phyloP scores from a whole-genome alignment of 192 early-diverging fungal species.

The Gonapodya sp. region DNA sequence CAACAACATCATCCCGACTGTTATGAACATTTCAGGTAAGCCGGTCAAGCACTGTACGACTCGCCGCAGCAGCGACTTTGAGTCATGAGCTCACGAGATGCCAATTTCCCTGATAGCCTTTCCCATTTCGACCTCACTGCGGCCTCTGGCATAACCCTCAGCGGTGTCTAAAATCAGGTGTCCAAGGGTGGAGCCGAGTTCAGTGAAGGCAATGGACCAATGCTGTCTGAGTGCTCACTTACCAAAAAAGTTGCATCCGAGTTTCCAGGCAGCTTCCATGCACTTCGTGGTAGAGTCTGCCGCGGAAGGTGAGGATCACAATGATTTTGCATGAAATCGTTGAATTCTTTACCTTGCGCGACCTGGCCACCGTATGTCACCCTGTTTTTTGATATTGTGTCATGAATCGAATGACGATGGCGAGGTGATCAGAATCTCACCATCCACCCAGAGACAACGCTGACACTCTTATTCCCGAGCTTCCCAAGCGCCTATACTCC shows the following conservation, averaged over 20 bases:
- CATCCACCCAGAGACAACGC: slow-evolving; percentile 52
- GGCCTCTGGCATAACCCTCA: slow-evolving; percentile 48
- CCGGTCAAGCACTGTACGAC: too few species aligned
- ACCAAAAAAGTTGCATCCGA: slow-evolving; percentile 69
- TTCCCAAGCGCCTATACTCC: slow-evolving; percentile 73
- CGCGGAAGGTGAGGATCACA: slow-evolving; percentile 11
- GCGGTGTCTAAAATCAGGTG: slow-evolving; percentile 39
- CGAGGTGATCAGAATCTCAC: slow-evolving; percentile 11
- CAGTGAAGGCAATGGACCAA: not conserved
- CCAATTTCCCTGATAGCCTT: slow-evolving; percentile 64
- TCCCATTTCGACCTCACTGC: slow-evolving; percentile 68
- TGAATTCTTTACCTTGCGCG: slow-evolving; percentile 13
- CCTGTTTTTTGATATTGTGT: not conserved
- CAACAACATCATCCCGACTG: slow-evolving; percentile 63
- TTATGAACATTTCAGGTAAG: too few species aligned
- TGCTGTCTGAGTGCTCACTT: not conserved
- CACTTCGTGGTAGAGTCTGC: slow-evolving; percentile 52
- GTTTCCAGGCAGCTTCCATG: slow-evolving; percentile 56
- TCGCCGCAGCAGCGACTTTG: too few species aligned
- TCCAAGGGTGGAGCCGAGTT: not conserved
- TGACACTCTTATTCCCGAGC: slow-evolving; percentile 67
- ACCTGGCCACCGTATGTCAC: slow-evolving; percentile 53
- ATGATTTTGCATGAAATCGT: not conserved
- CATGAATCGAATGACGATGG: not conserved
- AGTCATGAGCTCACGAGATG: too few species aligned